Conservation (phyloP, 2,329 filamentous ascomycete genomes). For the Daldinia sp. region DNA sequence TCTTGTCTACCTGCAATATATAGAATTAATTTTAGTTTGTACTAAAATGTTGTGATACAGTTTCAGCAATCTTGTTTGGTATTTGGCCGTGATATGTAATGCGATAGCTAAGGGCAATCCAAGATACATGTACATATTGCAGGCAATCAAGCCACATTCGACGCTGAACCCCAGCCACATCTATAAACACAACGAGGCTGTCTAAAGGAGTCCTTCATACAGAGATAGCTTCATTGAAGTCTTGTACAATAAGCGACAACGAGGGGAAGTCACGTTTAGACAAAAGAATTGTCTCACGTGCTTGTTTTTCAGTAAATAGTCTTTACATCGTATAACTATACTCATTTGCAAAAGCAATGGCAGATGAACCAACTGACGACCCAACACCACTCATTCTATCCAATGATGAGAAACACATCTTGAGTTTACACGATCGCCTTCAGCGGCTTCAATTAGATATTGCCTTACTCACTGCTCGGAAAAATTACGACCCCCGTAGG, state of each 20-base stretch:
- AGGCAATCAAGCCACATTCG: constrained; percentile 21
- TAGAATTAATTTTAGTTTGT: background rate
- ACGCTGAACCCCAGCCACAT: constrained; percentile 18
- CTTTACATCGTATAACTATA: background rate
- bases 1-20: background rate
- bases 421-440: constrained; percentile 78
- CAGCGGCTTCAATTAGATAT: constrained; percentile 79
- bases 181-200: constrained; percentile 10
- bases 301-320: background rate
- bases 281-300: background rate
- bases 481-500: constrained; percentile 55
- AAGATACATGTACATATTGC: background rate
- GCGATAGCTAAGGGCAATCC: background rate
- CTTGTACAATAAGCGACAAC: constrained; percentile 1
- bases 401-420: constrained; percentile 72
- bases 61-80: background rate
- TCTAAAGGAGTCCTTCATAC: background rate
- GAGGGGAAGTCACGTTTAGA: background rate
- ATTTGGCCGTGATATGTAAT: background rate
- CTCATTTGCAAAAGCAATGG: constrained; percentile 34
- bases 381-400: constrained; percentile 66
- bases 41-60: background rate
- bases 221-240: background rate
- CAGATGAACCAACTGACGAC: constrained; percentile 50
- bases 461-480: constrained; percentile 70